Base-by-base conservation (phyloP, 306 rosid species). In the Trichosanthes truncata region DNA sequence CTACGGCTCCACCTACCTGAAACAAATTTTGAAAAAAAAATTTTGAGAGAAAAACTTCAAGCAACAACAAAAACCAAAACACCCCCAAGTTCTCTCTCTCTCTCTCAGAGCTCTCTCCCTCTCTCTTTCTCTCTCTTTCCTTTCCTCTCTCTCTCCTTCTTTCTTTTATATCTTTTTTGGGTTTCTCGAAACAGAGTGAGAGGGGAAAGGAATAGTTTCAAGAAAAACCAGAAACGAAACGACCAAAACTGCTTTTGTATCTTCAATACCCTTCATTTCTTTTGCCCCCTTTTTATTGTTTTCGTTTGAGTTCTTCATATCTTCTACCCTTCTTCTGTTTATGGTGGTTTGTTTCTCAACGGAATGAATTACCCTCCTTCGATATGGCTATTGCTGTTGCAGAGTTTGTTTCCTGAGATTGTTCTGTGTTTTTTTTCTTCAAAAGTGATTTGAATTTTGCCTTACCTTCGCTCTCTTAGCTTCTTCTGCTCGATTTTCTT, bases 311-410 rank as follows among this genome's bases (percentile, higher is more conserved):
- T 77, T 76, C 35, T 40, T 76, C 29, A 12, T 77, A 4, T 38
- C 66, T 7, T 38, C 82, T 26, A 6, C 52, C 25, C 26, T 71
- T 57, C 63, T 67, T 77, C 26, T 76, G 46, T 79, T 23, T 41
- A 14, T 78, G 85, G 87, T 82, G 86, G 86, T 81, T 88, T 83
- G 86, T 91, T 81, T 43, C 72, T 53, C 81, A 86, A 83, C 90
- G 79, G 84, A 83, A 84, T 84, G 83, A 81, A 84, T 84, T 82
- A 82, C 75, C 84, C 88, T 83, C 87, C 82, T 43, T 68, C 1
- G 33, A 41, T 38, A 11, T 68, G 20, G 4, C 33, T 23, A 68
- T 68, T 57, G 75, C 81, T 77, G 83, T 82, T 87, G 86, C 85
- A 15, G 40, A 45, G 77, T 72, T 46, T 72, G 81, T 78, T 84